Evolutionary conservation across 106 monocot genomes (phyloP).

Genomic region (Platanthera guangdongensis): DNA sequence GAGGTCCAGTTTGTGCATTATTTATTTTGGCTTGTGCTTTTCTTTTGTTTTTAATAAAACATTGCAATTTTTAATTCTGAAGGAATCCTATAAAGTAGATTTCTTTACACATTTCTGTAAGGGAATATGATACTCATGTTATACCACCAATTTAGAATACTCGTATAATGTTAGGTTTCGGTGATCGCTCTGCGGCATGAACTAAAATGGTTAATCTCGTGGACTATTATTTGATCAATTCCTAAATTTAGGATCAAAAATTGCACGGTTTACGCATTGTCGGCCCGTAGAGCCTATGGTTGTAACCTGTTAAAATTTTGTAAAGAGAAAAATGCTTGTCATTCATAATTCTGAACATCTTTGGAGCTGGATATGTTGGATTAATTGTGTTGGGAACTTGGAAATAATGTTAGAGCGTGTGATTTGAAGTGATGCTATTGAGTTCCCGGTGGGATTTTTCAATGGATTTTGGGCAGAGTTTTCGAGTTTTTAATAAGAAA

Average conservation of each 20-base stretch:
- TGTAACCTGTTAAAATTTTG: background rate
- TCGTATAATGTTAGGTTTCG: background rate
- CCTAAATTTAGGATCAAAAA: background rate
- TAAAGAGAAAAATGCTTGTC: background rate
- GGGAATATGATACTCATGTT: background rate
- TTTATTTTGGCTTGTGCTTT: background rate
- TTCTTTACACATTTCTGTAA: background rate
- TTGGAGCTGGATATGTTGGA: no score
- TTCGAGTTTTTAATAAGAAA: no score
- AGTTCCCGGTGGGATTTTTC: no score
- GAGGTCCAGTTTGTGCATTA: background rate
- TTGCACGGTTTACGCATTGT: background rate
- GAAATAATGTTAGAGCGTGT: no score
- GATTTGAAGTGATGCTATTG: no score
- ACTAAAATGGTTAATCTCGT: background rate
- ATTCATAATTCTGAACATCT: no score
- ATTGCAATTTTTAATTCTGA: background rate
- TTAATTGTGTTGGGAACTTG: no score
- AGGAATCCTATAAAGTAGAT: background rate
- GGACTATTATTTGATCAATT: background rate
- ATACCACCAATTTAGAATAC: constrained; percentile 3
- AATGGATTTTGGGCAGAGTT: no score
- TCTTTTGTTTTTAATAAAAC: background rate
- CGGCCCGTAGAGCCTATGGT: background rate
- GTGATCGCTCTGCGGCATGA: background rate